Base-by-base conservation (phyloP, 1,284 basidiomycete genomes). In the Ganoderma leucocontextum region DNA sequence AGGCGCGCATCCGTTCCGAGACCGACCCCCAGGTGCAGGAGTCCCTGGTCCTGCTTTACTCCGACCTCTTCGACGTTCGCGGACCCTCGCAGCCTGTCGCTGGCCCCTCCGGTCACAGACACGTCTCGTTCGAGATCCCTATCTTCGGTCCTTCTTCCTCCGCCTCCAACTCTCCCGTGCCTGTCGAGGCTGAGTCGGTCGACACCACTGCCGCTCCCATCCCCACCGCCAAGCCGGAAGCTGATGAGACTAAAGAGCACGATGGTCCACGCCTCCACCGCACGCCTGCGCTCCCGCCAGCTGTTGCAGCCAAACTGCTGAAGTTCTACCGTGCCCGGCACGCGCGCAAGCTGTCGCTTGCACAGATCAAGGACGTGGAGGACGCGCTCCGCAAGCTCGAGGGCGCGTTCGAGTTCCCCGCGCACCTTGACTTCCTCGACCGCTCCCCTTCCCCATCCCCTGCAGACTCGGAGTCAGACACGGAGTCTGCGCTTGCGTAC, bases 381-480 rank as follows among this genome's bases (percentile, higher is more conserved):
- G 76, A 75, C 41, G 64, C 74, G 6, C 77, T 82, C 29, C 74
- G 70, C 53, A 68, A 70, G 38, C 76, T 81, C 35, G 64, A 76
- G 60, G 63, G 72, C 8, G 58, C 76, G 0, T 82, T 82, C 71
- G 74, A 73, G 64, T 78, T 82, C 72, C 81, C 81, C 22, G 47
- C 71, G 4, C 68, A 69, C 42, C 77, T 81, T 66, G 80, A 82
- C 67, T 79, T 80, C 69, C 63, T 74, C 38, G 67, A 55, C 71
- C 41, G 12, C 65, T 3, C 55, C 72, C n/a, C 15, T 62, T 36
- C 22, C 49, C 42, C 22, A 10, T 64, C 60, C 15, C 42, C 58
- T 13, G 58, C 62, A 33, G 70, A 69, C 47, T 47, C 61, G 13
- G 63, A 62, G 35, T 66, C 71, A 0, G 60, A 67, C 12, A 64